A percentile compares a stretch with the other conserved stretches of the same genome.
Conservation (phyloP, 225 moss, liverwort and hornwort species). For the Polytrichum formosum region DNA sequence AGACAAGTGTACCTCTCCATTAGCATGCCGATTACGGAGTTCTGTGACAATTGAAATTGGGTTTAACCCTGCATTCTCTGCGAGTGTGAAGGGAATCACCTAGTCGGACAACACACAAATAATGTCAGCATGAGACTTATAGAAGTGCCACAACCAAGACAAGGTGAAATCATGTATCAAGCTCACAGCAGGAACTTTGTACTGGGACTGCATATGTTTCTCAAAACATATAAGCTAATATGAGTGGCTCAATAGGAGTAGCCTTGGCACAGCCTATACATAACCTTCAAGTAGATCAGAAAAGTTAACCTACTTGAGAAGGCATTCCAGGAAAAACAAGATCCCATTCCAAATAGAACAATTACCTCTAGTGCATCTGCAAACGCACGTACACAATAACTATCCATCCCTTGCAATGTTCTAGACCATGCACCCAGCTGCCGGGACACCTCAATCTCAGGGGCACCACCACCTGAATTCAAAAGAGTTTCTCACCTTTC, state of each 20-base stretch:
- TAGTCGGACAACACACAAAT: conserved; percentile 20
- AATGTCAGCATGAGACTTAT: too few relatives aligned
- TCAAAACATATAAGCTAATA: too few relatives aligned
- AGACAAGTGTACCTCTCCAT: conserved; percentile 69
- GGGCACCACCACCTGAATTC: conserved; percentile 84
- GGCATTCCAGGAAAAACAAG: background rate
- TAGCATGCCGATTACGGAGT: conserved; percentile 87
- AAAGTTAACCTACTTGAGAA: too few relatives aligned
- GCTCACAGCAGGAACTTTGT: too few relatives aligned
- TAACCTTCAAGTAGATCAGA: background rate
- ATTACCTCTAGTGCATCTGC: conserved; percentile 91
- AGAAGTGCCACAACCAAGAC: too few relatives aligned
- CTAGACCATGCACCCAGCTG: conserved; percentile 94
- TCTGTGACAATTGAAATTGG: conserved; percentile 92
- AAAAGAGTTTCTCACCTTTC: too few relatives aligned
- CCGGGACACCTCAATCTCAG: conserved; percentile 94
- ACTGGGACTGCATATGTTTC: too few relatives aligned
- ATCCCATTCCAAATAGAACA: background rate
- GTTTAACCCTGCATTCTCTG: conserved; percentile 96
- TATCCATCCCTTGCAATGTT: conserved; percentile 94
- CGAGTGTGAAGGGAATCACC: conserved; percentile 90
- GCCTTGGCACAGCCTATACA: background rate
- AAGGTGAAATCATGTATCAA: too few relatives aligned
- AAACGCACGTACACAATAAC: conserved; percentile 88
- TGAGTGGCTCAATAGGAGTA: background rate